A percentile compares a stretch with the other conserved stretches of the same genome.
Conservation (phyloP, 371 early-diverging fungal species). For the Mucor velutinosus region DNA sequence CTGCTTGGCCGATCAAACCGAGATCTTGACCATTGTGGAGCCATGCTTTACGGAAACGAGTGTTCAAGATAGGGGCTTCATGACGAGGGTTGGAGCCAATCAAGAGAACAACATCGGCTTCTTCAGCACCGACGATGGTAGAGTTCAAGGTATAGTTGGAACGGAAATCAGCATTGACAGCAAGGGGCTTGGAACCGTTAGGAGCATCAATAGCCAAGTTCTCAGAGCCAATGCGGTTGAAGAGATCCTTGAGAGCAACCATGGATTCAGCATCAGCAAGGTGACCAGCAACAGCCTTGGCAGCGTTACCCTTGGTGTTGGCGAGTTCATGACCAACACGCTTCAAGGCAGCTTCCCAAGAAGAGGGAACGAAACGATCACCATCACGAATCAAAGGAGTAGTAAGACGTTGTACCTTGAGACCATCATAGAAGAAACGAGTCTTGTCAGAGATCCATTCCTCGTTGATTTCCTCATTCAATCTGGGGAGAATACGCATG, state of each 20-base stretch:
- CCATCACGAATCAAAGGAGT: conserved; percentile 88
- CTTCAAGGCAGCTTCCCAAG: conserved; percentile 89
- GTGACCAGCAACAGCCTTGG: conserved; percentile 92
- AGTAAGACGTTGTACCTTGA: conserved; percentile 93
- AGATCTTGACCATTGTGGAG: conserved; percentile 81
- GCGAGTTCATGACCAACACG: conserved; percentile 70
- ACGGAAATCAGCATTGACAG: conserved; percentile 81
- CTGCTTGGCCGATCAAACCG: conserved; percentile 79
- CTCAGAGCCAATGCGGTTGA: conserved; percentile 87
- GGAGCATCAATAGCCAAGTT: conserved; percentile 80
- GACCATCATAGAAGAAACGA: conserved; percentile 93
- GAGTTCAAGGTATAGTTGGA: conserved; percentile 89
- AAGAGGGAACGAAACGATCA: conserved; percentile 79
- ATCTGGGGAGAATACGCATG: conserved; percentile 92
- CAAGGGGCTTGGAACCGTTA: conserved; percentile 57
- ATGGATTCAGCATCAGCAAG: conserved; percentile 87
- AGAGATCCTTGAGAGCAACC: conserved; percentile 90
- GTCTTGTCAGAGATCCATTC: conserved; percentile 99
- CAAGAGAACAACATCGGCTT: conserved; percentile 90
- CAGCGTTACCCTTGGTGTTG: conserved; percentile 57
- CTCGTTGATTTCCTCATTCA: conserved; percentile 96
- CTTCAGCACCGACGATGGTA: conserved; percentile 85
- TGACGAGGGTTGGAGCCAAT: conserved; percentile 96
- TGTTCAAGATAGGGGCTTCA: conserved; percentile 95
- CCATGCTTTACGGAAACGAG: conserved; percentile 93